Evolutionary conservation across 1,139 yeast species (phyloP).

Genomic region (Candida gigantensis): DNA sequence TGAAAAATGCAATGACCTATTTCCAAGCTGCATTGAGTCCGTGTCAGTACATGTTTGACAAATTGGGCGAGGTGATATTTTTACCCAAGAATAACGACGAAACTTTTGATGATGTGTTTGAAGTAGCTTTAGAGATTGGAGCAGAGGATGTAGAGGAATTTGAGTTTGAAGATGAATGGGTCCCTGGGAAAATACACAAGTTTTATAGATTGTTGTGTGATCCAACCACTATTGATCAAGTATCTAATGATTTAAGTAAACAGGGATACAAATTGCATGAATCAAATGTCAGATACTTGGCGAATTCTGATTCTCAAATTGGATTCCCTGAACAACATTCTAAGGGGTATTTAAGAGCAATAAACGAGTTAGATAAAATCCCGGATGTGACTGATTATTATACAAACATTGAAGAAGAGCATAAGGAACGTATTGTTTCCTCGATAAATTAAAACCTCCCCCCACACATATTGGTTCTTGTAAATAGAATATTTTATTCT

Average conservation of each 20-base stretch:
- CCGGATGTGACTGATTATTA: constrained; percentile 83
- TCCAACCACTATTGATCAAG: constrained; percentile 58
- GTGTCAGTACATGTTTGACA: constrained; percentile 72
- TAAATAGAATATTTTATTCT: constrained; percentile 5
- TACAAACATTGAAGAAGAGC: constrained; percentile 45
- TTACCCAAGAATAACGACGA: constrained; percentile 38
- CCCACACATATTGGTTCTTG: constrained; percentile 1
- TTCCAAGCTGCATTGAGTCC: constrained; percentile 74
- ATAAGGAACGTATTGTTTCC: constrained; percentile 11
- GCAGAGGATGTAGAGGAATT: constrained; percentile 76
- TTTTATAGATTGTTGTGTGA: constrained; percentile 52
- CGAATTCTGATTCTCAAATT: constrained; percentile 62
- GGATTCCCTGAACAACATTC: constrained; percentile 53
- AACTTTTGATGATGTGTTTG: constrained; percentile 65
- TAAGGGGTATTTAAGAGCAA: constrained; percentile 57
- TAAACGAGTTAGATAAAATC: constrained; percentile 64
- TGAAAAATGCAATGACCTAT: constrained; percentile 75
- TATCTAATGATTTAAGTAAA: constrained; percentile 59
- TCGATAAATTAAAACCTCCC: constrained; percentile 8
- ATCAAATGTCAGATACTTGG: constrained; percentile 66
- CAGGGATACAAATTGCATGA: constrained; percentile 64
- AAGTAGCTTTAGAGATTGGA: constrained; percentile 73
- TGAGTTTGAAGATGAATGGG: constrained; percentile 41
- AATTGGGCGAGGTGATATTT: constrained; percentile 70
- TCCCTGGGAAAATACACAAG: constrained; percentile 31